Percentiles rank a stretch among this genome's conserved stretches.
Evolutionary conservation across 495 filamentous ascomycete genomes (phyloP).

Genomic region (Glonium stellatum): DNA sequence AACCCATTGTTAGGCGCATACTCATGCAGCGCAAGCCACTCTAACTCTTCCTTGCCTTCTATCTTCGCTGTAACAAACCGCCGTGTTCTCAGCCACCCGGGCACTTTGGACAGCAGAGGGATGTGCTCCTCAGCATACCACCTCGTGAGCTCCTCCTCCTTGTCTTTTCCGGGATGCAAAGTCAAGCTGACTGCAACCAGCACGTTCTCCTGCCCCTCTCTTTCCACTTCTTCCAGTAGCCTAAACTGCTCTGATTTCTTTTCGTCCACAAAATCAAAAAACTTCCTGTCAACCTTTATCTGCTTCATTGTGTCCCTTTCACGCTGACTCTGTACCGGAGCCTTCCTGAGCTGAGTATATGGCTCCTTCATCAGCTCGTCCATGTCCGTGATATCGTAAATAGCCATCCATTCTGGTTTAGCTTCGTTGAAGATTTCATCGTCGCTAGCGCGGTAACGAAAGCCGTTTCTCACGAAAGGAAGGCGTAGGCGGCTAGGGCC

Average conservation of each 20-base stretch:
- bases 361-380: conserved; percentile 55
- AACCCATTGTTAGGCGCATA: conserved; percentile 59
- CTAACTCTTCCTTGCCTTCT: conserved; percentile 44
- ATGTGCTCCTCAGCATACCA: conserved; percentile 73
- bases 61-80: conserved; percentile 54
- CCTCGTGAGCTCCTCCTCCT: conserved; percentile 50
- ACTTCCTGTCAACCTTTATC: conserved; percentile 61
- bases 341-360: conserved; percentile 60
- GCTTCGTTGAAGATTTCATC: conserved; percentile 15
- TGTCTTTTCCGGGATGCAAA: conserved; percentile 45
- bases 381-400: conserved; percentile 76
- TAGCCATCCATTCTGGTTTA: conserved; percentile 63
- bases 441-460: conserved; percentile 67
- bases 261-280: conserved; percentile 57
- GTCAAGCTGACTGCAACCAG: conserved; percentile 55
- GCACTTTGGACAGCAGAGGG: conserved; percentile 60
- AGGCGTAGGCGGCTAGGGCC: conserved; percentile 68
- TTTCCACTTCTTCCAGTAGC: conserved; percentile 53
- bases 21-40: conserved; percentile 63
- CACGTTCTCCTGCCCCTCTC: conserved; percentile 53
- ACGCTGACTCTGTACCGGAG: conserved; percentile 58
- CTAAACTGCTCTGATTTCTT: conserved; percentile 48
- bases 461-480: conserved; percentile 66
- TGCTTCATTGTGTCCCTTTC: conserved; percentile 70
- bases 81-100: conserved; percentile 68